phyloP scores from a whole-genome alignment of 2,329 filamentous ascomycete genomes.

The Aspergillus thermomutatus region DNA sequence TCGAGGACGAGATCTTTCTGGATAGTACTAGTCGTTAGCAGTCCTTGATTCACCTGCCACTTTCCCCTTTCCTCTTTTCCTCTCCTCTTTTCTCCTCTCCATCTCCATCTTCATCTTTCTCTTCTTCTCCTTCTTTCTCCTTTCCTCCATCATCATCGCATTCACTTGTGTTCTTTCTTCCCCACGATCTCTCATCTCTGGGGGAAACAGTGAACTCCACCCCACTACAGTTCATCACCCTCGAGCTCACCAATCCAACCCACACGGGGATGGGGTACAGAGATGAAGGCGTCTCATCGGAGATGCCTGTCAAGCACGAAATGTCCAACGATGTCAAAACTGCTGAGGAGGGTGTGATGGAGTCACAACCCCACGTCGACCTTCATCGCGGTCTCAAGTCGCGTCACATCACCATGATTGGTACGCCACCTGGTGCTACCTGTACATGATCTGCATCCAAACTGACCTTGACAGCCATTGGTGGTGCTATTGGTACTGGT shows the following conservation, averaged over 20 bases:
- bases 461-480: slow-evolving; percentile 31
- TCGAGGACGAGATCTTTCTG: background rate
- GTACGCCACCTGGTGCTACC: slow-evolving; percentile 12
- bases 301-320: slow-evolving; percentile 17
- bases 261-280: slow-evolving; percentile 10
- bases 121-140: background rate
- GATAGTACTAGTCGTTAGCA: too few relatives aligned
- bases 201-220: background rate
- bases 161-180: background rate
- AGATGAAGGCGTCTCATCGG: slow-evolving; percentile 20
- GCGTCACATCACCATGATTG: slow-evolving; percentile 43
- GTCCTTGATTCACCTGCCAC: background rate
- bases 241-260: background rate
- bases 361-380: slow-evolving; percentile 25
- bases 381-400: slow-evolving; percentile 43
- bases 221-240: background rate
- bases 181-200: background rate
- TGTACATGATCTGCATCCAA: background rate
- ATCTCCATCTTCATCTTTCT: background rate
- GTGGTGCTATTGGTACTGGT: slow-evolving; percentile 43
- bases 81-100: background rate
- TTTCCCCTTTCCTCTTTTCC: slow-evolving; percentile 2
- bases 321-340: slow-evolving; percentile 12
- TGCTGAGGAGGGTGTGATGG: slow-evolving; percentile 23
- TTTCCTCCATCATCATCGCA: background rate